These are phyloP conservation scores for Phaeosphaeriaceae sp. DNA, from an alignment of 2,329 filamentous ascomycete species.

Conservation along the genomic window DNA sequence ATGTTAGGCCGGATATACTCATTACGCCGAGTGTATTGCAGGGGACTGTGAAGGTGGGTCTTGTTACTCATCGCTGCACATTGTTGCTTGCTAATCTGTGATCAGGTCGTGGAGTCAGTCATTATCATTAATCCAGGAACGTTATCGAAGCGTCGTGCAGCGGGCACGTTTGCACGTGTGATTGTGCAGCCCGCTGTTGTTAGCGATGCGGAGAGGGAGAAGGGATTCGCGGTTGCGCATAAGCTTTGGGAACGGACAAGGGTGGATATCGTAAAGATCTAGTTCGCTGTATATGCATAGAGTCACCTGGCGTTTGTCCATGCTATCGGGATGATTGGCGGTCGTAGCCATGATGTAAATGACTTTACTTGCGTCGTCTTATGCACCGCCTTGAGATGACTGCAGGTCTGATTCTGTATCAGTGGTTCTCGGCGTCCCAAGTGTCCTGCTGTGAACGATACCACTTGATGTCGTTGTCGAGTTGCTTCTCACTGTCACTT, in stretches of 20 bases:
- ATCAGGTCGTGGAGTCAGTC: slow-evolving; percentile 86
- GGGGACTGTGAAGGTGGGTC: slow-evolving; percentile 82
- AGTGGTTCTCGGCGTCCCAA: background rate
- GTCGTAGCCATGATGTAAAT: background rate
- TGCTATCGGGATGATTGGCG: background rate
- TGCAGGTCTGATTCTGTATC: background rate
- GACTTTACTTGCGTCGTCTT: background rate
- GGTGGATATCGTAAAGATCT: slow-evolving; percentile 84
- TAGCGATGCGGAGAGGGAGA: slow-evolving; percentile 64
- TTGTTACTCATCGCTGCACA: background rate
- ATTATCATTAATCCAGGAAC: slow-evolving; percentile 89
- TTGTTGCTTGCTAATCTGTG: slow-evolving; percentile 8
- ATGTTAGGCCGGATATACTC: slow-evolving; percentile 83
- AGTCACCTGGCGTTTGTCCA: background rate
- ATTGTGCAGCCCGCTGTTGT: slow-evolving; percentile 71
- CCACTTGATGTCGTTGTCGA: no score
- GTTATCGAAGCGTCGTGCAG: slow-evolving; percentile 80
- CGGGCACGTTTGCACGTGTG: slow-evolving; percentile 87
- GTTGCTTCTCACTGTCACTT: background rate
- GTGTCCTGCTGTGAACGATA: background rate
- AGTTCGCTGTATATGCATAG: slow-evolving; percentile 1
- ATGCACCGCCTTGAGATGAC: background rate
- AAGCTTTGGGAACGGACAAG: slow-evolving; percentile 81
- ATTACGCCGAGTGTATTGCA: slow-evolving; percentile 82
- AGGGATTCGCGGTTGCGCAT: slow-evolving; percentile 68